Base-by-base conservation (phyloP, 1,284 basidiomycete genomes). In the Leccinum huronense region DNA sequence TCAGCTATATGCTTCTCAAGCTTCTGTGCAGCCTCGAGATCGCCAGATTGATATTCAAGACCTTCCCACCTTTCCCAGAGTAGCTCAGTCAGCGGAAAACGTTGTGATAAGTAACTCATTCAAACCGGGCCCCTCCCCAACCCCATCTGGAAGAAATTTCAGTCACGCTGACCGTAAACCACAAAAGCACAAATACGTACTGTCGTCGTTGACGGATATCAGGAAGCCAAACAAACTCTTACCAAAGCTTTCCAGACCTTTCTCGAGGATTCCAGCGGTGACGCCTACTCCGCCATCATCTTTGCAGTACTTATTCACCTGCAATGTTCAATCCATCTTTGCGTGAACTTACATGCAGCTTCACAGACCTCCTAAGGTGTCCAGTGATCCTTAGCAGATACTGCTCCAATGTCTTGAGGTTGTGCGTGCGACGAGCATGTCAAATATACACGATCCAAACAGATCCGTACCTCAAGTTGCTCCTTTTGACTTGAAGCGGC, bases 51-150 rank as follows among this genome's bases (percentile, higher is more conserved):
- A 80, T 97, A 97, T 77, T 98, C 95, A 79, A 97, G 97, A 65
- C 90, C 84, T 3, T 93, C 89, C 97, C 97, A 99, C 57, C 92
- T 86, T 71, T 98, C 94, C 96, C 96, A 99, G 13, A 99, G 82
- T 0, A 10, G 95, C 94, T 51, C 87, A 85, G 45, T 94, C 91
- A 5, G 94, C 81, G 1, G 90, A 75, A 73, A 98, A 95, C 13
- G 85, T 89, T 5, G 84, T 81, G 42, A 95, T 89, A 14, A 93
- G 23, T 27, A 27, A 27, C 88, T 53, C 93, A 87, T 76, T 99
- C 97, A 73, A 99, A 98, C 31, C 97, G 89, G 0, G 96, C 97
- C 23, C 23, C 23, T 27, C 23, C 23, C 23, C 23, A 27, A 27
- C 23, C 23, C 23, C 23, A 79, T 99, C 95, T 97, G 67, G 6